Conservation (phyloP, 1,284 basidiomycete genomes). For the Fomitopsis betulina region DNA sequence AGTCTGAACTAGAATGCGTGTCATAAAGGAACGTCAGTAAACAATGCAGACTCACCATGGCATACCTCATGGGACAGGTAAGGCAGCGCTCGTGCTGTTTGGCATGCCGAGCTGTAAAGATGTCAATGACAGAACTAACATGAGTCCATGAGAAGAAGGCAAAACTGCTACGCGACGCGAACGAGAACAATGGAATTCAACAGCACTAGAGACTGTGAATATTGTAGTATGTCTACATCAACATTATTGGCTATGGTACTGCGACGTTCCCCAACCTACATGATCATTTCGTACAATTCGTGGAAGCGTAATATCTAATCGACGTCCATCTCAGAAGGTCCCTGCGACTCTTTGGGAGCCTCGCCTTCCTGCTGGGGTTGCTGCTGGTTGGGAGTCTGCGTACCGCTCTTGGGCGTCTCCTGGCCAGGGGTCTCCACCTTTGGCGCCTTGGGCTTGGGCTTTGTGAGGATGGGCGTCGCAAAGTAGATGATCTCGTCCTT, state of each 20-base stretch:
- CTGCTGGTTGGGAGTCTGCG: slow-evolving; percentile 53
- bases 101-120: background rate
- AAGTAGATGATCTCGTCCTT: slow-evolving; percentile 87
- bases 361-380: slow-evolving; percentile 33
- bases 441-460: slow-evolving; percentile 80
- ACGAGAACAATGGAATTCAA: background rate
- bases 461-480: slow-evolving; percentile 78
- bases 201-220: slow-evolving; percentile 2
- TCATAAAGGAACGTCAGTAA: background rate
- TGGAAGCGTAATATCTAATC: slow-evolving; percentile 1
- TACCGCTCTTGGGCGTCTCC: slow-evolving; percentile 61
- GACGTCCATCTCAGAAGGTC: slow-evolving; percentile 8
- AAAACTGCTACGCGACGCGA: background rate
- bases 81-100: background rate
- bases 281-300: background rate
- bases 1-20: background rate
- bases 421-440: slow-evolving; percentile 51
- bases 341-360: slow-evolving; percentile 14
- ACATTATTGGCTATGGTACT: slow-evolving; percentile 15
- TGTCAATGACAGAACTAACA: no score
- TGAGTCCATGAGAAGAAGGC: no score
- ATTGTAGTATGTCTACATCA: slow-evolving; percentile 7
- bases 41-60: background rate
- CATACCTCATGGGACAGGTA: background rate
- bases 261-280: slow-evolving; percentile 2